phyloP scores from a whole-genome alignment of 2,329 filamentous ascomycete genomes.

The Polytolypa hystricis region DNA sequence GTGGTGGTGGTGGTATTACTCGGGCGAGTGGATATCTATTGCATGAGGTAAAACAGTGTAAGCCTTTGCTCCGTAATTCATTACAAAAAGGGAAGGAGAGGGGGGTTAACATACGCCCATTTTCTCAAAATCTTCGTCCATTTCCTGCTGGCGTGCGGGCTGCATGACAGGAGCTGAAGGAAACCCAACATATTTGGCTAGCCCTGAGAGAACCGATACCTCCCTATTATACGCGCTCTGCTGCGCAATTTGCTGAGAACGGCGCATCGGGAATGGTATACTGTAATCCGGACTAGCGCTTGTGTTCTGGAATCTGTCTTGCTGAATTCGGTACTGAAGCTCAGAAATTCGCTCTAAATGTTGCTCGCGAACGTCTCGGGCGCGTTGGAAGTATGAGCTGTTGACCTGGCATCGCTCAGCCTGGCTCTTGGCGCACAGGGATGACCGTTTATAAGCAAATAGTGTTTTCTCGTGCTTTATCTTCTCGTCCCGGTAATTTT shows the following conservation, averaged over 20 bases:
- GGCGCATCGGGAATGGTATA: slow-evolving; percentile 66
- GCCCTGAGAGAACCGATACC: slow-evolving; percentile 77
- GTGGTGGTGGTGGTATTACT: background rate
- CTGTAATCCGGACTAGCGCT: slow-evolving; percentile 72
- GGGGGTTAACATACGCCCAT: slow-evolving; percentile 70
- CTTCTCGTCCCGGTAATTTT: slow-evolving; percentile 71
- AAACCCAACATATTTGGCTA: slow-evolving; percentile 93
- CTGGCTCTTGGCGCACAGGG: slow-evolving; percentile 62
- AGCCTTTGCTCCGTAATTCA: background rate
- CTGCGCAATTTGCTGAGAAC: slow-evolving; percentile 66
- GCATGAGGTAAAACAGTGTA: too few relatives aligned
- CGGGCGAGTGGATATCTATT: slow-evolving; percentile 2
- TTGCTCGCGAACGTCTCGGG: slow-evolving; percentile 71
- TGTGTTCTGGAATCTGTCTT: slow-evolving; percentile 68
- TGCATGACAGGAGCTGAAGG: slow-evolving; percentile 82
- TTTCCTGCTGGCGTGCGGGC: slow-evolving; percentile 58
- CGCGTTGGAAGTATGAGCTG: slow-evolving; percentile 79
- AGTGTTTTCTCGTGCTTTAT: slow-evolving; percentile 64
- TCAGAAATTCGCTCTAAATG: slow-evolving; percentile 71
- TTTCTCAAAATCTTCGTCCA: slow-evolving; percentile 77
- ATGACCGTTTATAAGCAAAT: slow-evolving; percentile 60
- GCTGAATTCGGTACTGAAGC: slow-evolving; percentile 87
- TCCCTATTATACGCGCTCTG: slow-evolving; percentile 91
- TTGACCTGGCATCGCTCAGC: slow-evolving; percentile 78
- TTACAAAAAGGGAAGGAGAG: background rate